Conservation (phyloP, 2,329 filamentous ascomycete genomes). For the Diplodia corticola region DNA sequence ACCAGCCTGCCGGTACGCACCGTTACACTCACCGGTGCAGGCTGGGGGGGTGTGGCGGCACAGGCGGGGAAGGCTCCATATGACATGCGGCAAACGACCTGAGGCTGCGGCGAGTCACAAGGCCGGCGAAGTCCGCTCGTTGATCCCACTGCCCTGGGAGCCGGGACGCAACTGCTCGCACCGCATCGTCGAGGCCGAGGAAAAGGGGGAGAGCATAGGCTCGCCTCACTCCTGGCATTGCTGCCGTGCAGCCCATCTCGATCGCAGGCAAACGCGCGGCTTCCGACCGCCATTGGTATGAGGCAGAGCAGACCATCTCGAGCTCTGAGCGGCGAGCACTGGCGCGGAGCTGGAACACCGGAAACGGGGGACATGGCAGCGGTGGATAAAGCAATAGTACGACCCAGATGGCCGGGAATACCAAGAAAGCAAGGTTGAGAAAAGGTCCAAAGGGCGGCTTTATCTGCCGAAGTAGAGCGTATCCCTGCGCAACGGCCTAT, state of each 20-base stretch:
- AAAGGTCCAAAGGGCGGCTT: not conserved
- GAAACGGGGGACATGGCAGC: not conserved
- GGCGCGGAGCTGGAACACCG: not conserved
- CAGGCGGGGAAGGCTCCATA: constrained; percentile 14
- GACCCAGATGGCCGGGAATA: not conserved
- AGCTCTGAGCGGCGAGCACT: constrained; percentile 8
- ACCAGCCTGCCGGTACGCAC: not conserved
- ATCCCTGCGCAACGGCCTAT: constrained; percentile 5
- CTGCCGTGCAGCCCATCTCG: not conserved
- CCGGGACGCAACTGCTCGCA: not conserved
- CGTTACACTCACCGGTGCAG: constrained; percentile 19
- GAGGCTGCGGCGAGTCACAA: constrained; percentile 14
- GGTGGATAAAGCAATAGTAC: constrained; percentile 2
- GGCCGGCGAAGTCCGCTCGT: constrained; percentile 19
- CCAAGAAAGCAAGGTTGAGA: constrained; percentile 1
- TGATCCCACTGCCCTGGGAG: constrained; percentile 3
- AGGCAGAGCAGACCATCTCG: not conserved
- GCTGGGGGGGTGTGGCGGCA: not conserved
- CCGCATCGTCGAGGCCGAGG: not conserved
- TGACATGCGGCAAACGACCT: constrained; percentile 16
- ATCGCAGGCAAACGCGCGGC: not conserved
- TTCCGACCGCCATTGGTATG: not conserved
- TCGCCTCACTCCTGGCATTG: not conserved
- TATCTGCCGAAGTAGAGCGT: constrained; percentile 8
- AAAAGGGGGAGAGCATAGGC: not conserved